phyloP scores from a whole-genome alignment of 139 green algal species.

The Coelastrella sp. region DNA sequence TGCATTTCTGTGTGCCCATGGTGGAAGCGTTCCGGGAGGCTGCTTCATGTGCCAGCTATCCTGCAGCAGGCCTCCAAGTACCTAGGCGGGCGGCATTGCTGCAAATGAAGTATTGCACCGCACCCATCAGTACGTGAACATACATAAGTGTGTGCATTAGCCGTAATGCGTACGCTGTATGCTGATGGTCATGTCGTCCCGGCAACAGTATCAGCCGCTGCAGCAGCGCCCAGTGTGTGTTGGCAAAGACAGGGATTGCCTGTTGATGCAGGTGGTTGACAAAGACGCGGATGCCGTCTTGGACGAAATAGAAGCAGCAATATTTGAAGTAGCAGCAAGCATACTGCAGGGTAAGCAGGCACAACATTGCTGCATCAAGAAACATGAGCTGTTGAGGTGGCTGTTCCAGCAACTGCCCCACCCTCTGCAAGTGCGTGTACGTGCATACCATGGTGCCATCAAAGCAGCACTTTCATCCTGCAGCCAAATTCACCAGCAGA shows the following conservation, averaged over 20 bases:
- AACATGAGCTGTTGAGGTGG: too few species aligned
- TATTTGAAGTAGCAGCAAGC: constrained; percentile 70
- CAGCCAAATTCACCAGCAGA: too few species aligned
- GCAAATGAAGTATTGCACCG: neutral
- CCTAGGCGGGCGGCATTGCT: neutral
- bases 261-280: constrained; percentile 77
- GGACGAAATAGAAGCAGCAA: constrained; percentile 84
- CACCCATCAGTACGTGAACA: neutral
- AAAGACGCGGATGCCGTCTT: constrained; percentile 82
- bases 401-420: too few species aligned
- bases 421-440: too few species aligned
- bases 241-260: neutral
- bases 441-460: too few species aligned
- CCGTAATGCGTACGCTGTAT: neutral
- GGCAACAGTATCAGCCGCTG: neutral
- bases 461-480: too few species aligned
- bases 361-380: neutral
- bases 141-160: too few species aligned
- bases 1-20: neutral
- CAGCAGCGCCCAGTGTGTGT: neutral
- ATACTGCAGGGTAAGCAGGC: constrained; percentile 52
- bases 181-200: neutral
- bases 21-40: too few species aligned
- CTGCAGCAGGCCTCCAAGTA: neutral
- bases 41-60: neutral